A percentile compares a stretch with the other conserved stretches of the same genome.
phyloP scores from a whole-genome alignment of 2,329 filamentous ascomycete genomes.

The Gaeumannomyces tritici region DNA sequence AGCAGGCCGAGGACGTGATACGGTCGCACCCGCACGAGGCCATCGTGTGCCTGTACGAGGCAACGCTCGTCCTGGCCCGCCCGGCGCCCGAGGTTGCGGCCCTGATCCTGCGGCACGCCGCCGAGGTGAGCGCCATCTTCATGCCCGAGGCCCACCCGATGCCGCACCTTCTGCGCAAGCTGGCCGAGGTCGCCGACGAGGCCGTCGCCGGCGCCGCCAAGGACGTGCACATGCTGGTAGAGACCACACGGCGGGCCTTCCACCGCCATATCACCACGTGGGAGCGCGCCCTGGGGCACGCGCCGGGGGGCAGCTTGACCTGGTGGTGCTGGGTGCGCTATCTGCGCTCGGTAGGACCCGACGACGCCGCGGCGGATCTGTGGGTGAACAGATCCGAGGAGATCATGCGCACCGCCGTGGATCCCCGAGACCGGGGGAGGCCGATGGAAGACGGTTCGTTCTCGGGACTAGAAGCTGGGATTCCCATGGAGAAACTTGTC shows the following conservation, averaged over 20 bases:
- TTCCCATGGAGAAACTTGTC: neutral
- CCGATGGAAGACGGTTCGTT: neutral
- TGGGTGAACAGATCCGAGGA: neutral
- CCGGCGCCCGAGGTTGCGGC: neutral
- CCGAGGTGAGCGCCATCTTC: neutral
- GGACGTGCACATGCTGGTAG: neutral
- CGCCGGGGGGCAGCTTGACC: neutral
- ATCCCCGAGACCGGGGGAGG: neutral
- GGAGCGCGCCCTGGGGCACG: neutral
- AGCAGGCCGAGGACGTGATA: conserved; percentile 1
- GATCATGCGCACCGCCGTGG: neutral
- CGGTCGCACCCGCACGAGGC: neutral
- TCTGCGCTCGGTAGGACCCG: neutral
- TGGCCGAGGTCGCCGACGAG: neutral
- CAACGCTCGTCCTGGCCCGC: neutral
- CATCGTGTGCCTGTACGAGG: neutral
- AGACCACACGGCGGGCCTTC: neutral
- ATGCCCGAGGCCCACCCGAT: neutral
- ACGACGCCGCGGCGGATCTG: neutral
- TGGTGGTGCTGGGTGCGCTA: neutral
- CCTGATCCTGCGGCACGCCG: conserved; percentile 1
- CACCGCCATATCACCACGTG: neutral
- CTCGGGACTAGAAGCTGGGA: neutral
- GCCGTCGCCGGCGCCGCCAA: neutral
- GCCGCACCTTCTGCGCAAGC: neutral